Base-by-base conservation (phyloP, 108 stramenopile species). In the Cyclotella cryptica region DNA sequence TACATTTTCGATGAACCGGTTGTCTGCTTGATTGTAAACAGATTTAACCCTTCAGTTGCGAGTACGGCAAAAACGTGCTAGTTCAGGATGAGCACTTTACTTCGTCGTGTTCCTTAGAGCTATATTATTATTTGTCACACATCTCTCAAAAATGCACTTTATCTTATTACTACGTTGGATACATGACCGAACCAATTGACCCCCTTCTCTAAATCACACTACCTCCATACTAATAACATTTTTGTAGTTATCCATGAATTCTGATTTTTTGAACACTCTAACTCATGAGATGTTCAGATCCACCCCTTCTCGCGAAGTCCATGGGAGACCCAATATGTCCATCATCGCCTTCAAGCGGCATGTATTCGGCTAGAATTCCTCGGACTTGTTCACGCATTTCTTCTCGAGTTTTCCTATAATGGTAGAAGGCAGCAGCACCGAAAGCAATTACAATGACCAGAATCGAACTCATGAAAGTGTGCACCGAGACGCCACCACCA, bases 311-410 rank as follows among this genome's bases (percentile, higher is more conserved):
- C 24, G 84, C 84, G 71, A 84, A 84, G 69, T 84, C 79, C 84
- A 84, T 84, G 19, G 84, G 84, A 15, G 79, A 80, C 18, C 79
- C 79, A 43, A 80, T 68, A 15, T 67, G 55, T 26, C 81, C 86
- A 66, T 85, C 79, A 44, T 88, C 80, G 12, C 90, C 92, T 49
- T 97, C 94, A 19, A 97, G 81, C 26, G 97, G 97, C 96, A 97
- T 92, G 83, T 96, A 96, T 66, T 96, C 95, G 24, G 95, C 95
- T 62, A 96, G 79, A 44, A 96, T 96, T 24, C 92, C 91, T 42
- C 93, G 78, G 10, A 96, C 95, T 78, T 95, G 91, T 54, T 92
- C 93, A 47, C 95, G 88, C 93, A 94, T 93, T 75, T 93, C 91
- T 44, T 83, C 82, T 49, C 89, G 86, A 45, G 92, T 92, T 67